Conservation (phyloP, 108 stramenopile species). For the Stephanodiscus minutulus region DNA sequence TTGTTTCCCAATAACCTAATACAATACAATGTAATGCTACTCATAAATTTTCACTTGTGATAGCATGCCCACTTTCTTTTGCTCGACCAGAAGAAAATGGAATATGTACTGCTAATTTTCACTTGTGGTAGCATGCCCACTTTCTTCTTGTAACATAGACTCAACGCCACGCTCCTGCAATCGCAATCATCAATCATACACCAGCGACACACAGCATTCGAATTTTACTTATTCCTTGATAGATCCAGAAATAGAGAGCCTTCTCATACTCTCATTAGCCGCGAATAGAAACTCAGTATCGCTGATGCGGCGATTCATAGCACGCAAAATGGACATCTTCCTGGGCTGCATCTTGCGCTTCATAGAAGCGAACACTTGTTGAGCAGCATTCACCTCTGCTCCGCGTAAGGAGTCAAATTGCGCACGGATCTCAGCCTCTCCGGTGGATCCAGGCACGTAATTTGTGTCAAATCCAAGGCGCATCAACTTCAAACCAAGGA, state of each 20-base stretch:
- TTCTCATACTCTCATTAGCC: neutral
- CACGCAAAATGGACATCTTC: neutral
- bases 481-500: slow-evolving; percentile 33
- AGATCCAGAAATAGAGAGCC: neutral
- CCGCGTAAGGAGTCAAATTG: neutral
- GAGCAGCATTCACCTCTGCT: slow-evolving; percentile 10
- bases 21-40: too few relatives aligned
- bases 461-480: slow-evolving; percentile 17
- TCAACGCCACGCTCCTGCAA: too few relatives aligned
- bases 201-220: too few relatives aligned
- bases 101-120: too few relatives aligned
- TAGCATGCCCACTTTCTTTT: neutral
- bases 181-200: too few relatives aligned
- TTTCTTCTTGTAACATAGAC: too few relatives aligned
- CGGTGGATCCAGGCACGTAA: neutral
- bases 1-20: too few relatives aligned
- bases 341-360: slow-evolving; percentile 8
- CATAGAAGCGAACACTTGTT: neutral
- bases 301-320: slow-evolving; percentile 1
- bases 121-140: too few relatives aligned
- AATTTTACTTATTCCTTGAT: too few relatives aligned
- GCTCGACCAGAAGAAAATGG: too few relatives aligned
- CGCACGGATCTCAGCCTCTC: neutral
- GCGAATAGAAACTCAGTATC: neutral
- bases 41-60: neutral